Conservation (phyloP, 306 rosid species). For the Trifolium repens region DNA sequence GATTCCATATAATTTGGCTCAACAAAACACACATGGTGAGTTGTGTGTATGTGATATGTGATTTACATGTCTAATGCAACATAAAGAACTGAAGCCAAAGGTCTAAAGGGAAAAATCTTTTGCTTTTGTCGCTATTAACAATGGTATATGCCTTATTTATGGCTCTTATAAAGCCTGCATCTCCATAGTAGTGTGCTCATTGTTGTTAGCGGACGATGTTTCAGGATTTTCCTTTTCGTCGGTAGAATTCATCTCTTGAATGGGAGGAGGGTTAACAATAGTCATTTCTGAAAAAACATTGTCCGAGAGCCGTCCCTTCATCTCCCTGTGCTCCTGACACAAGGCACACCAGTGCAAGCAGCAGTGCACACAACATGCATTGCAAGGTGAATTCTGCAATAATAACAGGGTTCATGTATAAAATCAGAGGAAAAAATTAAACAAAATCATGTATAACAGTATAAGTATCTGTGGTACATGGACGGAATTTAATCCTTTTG, state of each 20-base stretch:
- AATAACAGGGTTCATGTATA: conserved; percentile 34
- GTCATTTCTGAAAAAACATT: conserved; percentile 70
- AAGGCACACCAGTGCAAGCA: conserved; percentile 96
- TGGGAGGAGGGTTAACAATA: conserved; percentile 78
- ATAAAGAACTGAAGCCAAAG: conserved; percentile 17
- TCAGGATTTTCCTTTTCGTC: conserved; percentile 53
- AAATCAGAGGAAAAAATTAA: conserved; percentile 15
- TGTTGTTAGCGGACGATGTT: conserved; percentile 56
- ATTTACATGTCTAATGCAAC: conserved; percentile 15
- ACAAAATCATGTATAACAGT: not conserved
- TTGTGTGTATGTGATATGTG: conserved; percentile 16
- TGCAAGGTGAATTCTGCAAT: conserved; percentile 82
- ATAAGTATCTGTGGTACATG: not conserved
- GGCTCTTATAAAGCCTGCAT: conserved; percentile 73
- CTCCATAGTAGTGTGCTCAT: conserved; percentile 72
- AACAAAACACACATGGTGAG: not conserved
- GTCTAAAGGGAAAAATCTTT: not conserved
- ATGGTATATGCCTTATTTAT: not conserved
- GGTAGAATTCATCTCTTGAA: conserved; percentile 78
- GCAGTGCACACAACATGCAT: conserved; percentile 93
- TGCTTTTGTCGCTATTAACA: not conserved
- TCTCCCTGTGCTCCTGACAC: conserved; percentile 98
- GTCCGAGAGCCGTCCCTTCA: conserved; percentile 81
- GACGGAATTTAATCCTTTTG: not conserved
- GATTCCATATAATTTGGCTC: not conserved